A percentile compares a stretch with the other conserved stretches of the same genome.
phyloP scores from a whole-genome alignment of 768 basidiomycete species.

The Boletus rex-veris region DNA sequence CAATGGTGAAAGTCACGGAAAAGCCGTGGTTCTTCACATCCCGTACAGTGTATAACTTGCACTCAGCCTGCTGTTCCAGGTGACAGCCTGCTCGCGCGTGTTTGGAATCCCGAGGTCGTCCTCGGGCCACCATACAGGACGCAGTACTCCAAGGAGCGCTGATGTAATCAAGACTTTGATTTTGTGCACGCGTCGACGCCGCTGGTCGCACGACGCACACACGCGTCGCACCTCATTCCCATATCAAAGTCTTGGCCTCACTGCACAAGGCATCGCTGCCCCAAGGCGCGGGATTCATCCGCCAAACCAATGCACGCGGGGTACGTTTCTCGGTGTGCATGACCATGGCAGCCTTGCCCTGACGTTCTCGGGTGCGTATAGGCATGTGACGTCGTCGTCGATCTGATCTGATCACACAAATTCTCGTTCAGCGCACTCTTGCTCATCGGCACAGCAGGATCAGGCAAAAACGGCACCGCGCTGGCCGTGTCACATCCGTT shows the following conservation, averaged over 20 bases:
- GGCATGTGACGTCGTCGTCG: constrained; percentile 90
- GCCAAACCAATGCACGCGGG: constrained; percentile 89
- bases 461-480: constrained; percentile 96
- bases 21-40: no score
- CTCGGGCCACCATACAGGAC: no score
- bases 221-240: constrained; percentile 90
- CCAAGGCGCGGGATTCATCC: constrained; percentile 84
- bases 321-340: constrained; percentile 30
- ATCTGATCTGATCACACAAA: constrained; percentile 85
- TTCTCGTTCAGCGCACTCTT: constrained; percentile 94
- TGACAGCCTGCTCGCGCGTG: no score
- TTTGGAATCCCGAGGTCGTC: no score
- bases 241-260: constrained; percentile 93
- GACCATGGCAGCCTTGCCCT: not conserved
- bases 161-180: no score
- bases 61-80: no score
- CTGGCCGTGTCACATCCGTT: constrained; percentile 96
- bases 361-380: constrained; percentile 25
- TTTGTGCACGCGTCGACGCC: no score
- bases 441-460: constrained; percentile 93
- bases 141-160: no score
- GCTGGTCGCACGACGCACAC: no score
- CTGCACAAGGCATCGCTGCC: constrained; percentile 75
- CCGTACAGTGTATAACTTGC: no score
- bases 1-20: no score